Evolutionary conservation across 176 grass and related monocot genomes (phyloP), one percentile per base, ranked within the genome.

Genomic region (Olyra latifolia): DNA sequence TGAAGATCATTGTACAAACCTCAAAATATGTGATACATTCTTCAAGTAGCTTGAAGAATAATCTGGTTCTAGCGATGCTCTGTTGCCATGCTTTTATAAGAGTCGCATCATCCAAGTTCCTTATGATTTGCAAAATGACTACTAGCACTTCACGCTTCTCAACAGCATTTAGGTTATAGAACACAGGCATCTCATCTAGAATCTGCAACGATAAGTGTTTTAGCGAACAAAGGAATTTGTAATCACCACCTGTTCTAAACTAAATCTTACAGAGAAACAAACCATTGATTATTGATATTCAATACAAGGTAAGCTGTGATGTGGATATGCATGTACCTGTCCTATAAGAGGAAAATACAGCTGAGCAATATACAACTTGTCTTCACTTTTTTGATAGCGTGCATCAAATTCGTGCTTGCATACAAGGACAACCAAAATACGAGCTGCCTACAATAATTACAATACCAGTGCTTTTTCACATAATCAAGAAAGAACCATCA

Each of bases 141-240:
- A 99, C 87, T 80, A 99, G 88, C 63, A 99, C 96, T 77, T 95
- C 96, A 66, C 96, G 93, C 83, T 99, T 99, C 79, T 99, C 96
- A 82, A 91, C 74, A 49, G 86, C 86, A 93, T 93, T 99, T 78
- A 99, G 84, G 46, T 95, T 99, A 85, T 99, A 99, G 75, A 95
- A 99, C 52, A 99, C 96, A 80, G 96, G 96, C 96, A 99, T 99
- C 96, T 99, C 96, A 84, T 99, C 96, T 68, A 99, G 74, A 87
- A 99, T 99, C 96, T 99, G 93, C 80, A 87, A 89, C 64, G 53
- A 72, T 52, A 17, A 59, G 57, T 55, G 11, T 41, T 62, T 68
- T 49, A 81, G 82, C 62, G 82, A 70, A 72, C 14, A 66, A 76
- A 79, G 27, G 72, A 74, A 47, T 8, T 19, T 77, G 55, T 61